Base-by-base conservation (phyloP, 1,284 basidiomycete species). In the Thecaphora thlaspeos region DNA sequence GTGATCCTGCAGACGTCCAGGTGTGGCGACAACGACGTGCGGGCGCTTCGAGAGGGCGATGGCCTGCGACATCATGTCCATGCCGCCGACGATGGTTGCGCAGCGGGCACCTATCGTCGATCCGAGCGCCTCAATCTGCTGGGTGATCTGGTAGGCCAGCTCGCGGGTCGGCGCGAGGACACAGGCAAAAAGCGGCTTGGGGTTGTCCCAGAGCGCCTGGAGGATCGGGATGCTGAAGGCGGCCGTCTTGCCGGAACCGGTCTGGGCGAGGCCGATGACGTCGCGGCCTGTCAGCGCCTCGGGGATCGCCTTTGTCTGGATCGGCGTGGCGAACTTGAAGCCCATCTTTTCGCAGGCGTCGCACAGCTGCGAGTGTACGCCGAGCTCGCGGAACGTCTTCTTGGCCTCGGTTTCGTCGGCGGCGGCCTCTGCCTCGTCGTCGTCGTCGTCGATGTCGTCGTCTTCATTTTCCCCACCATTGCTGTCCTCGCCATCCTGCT, bases 161-260 rank as follows among this genome's bases (percentile, higher is more conserved):
- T 99, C 95, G 76, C 93, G 82, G 24, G 94, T 98, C 2, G 95
- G 95, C 4, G 94, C 93, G 24, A 99, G 83, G 11, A 98, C 87
- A 71, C 91, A 90, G 7, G 92, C 91, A 77, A 92, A 99, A 47
- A 95, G 85, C 21, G 91, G 90, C 73, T 88, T 88, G 22, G 95
- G 95, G 47, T 95, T 88, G 56, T 97, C 90, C 92, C 92, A 98
- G 73, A 98, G 81, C 62, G 90, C 91, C 80, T 99, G 94, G 34
- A 99, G 82, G 57, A 99, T 94, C 5, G 95, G 95, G 5, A 98
- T 82, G 18, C 90, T 90, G 80, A 98, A 98, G 3, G 95, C 95
- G 11, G 93, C 95, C 1, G 95, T 98, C 81, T 98, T 98, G 66
- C 95, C 95, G 17, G 90, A 93, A 43, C 95, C 95, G 1, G 95